Percentiles rank a stretch among this genome's conserved stretches.
These are phyloP conservation scores for Paspalum notatum DNA, from an alignment of 176 grass and related monocot species.

Conservation along the genomic window DNA sequence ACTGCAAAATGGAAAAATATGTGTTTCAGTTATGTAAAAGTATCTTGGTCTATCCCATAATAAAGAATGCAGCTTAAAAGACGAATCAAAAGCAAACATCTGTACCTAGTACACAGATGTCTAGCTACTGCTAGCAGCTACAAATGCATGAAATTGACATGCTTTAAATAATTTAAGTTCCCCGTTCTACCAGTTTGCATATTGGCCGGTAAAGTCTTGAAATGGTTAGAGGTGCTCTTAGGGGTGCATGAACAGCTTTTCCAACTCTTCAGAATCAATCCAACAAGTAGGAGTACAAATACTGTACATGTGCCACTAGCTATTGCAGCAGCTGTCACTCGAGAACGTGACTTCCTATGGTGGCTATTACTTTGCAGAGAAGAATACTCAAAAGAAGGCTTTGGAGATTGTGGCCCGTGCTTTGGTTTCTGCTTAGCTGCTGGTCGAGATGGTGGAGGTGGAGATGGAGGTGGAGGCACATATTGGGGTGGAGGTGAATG, in stretches of 20 bases:
- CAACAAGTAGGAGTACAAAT: constrained; percentile 54
- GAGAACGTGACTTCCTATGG: constrained; percentile 51
- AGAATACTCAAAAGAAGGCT: constrained; percentile 48
- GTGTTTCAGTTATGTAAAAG: constrained; percentile 33
- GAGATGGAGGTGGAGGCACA: constrained; percentile 11
- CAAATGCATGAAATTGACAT: constrained; percentile 3
- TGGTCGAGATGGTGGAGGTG: constrained; percentile 39
- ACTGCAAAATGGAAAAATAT: constrained; percentile 47
- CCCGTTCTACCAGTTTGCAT: constrained; percentile 49
- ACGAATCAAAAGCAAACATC: constrained; percentile 4
- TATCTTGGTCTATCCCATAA: constrained; percentile 23
- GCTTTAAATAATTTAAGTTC: constrained; percentile 25
- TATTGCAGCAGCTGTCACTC: constrained; percentile 51
- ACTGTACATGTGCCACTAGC: constrained; percentile 53
- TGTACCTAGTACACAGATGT: constrained; percentile 16
- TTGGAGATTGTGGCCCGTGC: constrained; percentile 49
- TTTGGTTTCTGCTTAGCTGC: constrained; percentile 61
- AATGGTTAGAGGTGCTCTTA: constrained; percentile 41
- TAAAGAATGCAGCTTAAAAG: constrained; percentile 10
- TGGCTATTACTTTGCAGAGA: constrained; percentile 43
- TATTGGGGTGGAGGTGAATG: constrained; percentile 49
- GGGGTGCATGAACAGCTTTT: constrained; percentile 30
- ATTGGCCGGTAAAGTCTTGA: constrained; percentile 44
- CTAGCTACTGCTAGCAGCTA: constrained; percentile 18
- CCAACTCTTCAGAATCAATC: constrained; percentile 59